phyloP scores from a whole-genome alignment of 2,329 filamentous ascomycete species.

The Epichloe typhina region DNA sequence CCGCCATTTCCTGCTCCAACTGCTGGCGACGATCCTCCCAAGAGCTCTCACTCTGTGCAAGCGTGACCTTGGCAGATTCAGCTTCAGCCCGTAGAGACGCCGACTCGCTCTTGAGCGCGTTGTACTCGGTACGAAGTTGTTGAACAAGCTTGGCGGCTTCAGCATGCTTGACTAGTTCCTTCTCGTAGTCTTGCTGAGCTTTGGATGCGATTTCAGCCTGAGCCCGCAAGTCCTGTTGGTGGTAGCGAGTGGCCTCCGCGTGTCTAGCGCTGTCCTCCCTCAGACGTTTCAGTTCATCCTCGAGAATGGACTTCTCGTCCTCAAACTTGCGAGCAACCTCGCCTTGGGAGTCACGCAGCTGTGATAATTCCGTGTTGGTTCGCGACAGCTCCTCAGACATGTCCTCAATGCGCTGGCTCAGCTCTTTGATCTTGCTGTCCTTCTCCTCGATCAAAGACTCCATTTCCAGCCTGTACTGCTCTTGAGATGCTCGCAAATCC shows the following conservation, averaged over 20 bases:
- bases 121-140: constrained; percentile 63
- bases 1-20: constrained; percentile 71
- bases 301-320: constrained; percentile 68
- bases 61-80: constrained; percentile 67
- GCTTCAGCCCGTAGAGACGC: constrained; percentile 66
- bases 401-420: constrained; percentile 73
- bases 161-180: constrained; percentile 86
- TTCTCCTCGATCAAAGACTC: constrained; percentile 64
- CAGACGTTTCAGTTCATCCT: constrained; percentile 66
- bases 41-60: constrained; percentile 71
- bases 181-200: constrained; percentile 91
- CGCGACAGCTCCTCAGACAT: constrained; percentile 68
- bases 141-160: constrained; percentile 84
- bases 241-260: constrained; percentile 65
- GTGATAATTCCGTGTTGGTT: constrained; percentile 71
- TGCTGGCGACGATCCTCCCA: constrained; percentile 74
- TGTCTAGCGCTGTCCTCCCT: constrained; percentile 76
- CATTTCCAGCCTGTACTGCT: constrained; percentile 79
- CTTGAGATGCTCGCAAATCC: constrained; percentile 64
- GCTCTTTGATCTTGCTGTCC: constrained; percentile 64
- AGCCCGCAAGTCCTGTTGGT: constrained; percentile 82
- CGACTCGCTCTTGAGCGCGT: constrained; percentile 67
- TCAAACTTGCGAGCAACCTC: constrained; percentile 59
- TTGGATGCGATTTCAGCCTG: constrained; percentile 89
- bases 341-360: constrained; percentile 65